These are phyloP conservation scores for Metschnikowia santaceciliae DNA, from an alignment of 805 yeast genomes.

Conservation along the genomic window DNA sequence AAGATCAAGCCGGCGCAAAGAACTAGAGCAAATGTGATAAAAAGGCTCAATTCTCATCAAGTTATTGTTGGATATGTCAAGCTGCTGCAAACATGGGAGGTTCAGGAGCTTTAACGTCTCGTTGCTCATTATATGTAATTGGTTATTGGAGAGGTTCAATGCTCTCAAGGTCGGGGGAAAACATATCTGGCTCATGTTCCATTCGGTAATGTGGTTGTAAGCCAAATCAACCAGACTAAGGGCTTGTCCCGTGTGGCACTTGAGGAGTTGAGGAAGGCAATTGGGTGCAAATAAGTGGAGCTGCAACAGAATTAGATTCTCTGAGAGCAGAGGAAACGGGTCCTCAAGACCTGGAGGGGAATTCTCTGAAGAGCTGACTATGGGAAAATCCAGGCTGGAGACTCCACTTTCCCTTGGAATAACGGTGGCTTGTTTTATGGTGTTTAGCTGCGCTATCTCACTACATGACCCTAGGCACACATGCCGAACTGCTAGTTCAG, in stretches of 20 bases:
- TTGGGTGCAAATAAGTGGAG: constrained; percentile 19
- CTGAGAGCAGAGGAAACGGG: background rate
- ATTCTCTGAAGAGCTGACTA: too few species aligned
- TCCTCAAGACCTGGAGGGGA: background rate
- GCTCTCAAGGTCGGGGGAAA: constrained; percentile 20
- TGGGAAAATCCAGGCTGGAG: too few species aligned
- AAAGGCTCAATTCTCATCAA: constrained; percentile 11
- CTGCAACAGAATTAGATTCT: constrained; percentile 12
- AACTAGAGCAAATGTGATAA: background rate
- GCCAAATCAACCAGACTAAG: constrained; percentile 23
- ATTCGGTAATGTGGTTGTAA: constrained; percentile 24
- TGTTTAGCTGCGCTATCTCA: background rate
- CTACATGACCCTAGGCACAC: background rate
- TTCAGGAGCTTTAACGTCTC: constrained; percentile 14
- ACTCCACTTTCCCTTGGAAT: background rate
- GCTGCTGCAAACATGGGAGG: constrained; percentile 12
- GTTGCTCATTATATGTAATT: constrained; percentile 16
- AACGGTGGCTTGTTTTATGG: background rate
- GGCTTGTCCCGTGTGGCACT: background rate
- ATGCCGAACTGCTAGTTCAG: background rate
- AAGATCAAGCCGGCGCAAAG: constrained; percentile 17
- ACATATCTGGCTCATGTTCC: constrained; percentile 11
- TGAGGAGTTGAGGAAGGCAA: constrained; percentile 4
- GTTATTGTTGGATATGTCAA: constrained; percentile 25
- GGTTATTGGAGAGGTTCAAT: constrained; percentile 29